A percentile compares a stretch with the other conserved stretches of the same genome.
Evolutionary conservation across 1,284 basidiomycete genomes (phyloP).

Genomic region (Pholiota adiposa): DNA sequence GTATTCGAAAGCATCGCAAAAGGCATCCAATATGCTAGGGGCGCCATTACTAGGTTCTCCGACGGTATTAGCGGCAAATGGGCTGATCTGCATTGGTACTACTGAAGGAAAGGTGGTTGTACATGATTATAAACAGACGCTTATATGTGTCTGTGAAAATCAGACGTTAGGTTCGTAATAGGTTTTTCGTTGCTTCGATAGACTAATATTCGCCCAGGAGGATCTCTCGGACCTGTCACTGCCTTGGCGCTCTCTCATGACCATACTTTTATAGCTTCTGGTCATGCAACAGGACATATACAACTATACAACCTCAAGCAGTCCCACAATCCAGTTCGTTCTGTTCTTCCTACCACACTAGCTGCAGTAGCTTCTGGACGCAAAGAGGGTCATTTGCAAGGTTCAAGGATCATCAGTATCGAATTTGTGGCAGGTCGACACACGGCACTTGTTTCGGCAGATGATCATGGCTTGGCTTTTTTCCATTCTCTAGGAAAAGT

Average conservation of each 20-base stretch:
- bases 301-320: constrained; percentile 85
- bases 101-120: constrained; percentile 80
- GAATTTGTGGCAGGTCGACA: constrained; percentile 94
- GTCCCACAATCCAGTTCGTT: constrained; percentile 69
- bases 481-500: constrained; percentile 96
- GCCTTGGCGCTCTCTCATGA: constrained; percentile 92
- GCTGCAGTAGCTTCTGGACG: constrained; percentile 77
- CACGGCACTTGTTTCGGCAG: constrained; percentile 92
- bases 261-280: constrained; percentile 91
- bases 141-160: constrained; percentile 79
- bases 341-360: constrained; percentile 74
- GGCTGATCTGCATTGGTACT: constrained; percentile 90
- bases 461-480: constrained; percentile 91
- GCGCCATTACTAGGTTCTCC: constrained; percentile 65
- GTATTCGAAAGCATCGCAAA: constrained; percentile 60
- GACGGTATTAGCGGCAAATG: constrained; percentile 85
- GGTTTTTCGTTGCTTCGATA: constrained; percentile 10
- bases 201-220: constrained; percentile 44
- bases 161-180: constrained; percentile 61
- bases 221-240: constrained; percentile 80
- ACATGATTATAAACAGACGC: constrained; percentile 89
- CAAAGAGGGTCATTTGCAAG: constrained; percentile 90
- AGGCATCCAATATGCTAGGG: constrained; percentile 66
- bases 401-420: constrained; percentile 86
- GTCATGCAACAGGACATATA: constrained; percentile 86